These are phyloP conservation scores for Neopestalotiopsis clavispora DNA, from an alignment of 2,329 filamentous ascomycete species.

Conservation along the genomic window DNA sequence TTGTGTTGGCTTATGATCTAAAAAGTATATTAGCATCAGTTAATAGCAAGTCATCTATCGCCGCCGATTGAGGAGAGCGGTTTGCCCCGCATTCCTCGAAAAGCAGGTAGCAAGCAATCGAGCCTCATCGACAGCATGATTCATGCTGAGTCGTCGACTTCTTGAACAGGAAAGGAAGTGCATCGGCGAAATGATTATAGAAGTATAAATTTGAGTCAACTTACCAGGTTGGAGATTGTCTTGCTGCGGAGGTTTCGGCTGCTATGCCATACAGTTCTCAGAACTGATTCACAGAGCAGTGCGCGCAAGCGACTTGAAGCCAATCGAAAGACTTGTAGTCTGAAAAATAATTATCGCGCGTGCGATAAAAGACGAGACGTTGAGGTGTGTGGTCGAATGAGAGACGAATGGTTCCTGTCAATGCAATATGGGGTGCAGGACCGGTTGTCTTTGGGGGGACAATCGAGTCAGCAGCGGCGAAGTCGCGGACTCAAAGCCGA, in stretches of 20 bases:
- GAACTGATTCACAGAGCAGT: not conserved
- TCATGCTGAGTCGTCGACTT: not conserved
- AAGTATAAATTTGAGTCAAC: constrained; percentile 2
- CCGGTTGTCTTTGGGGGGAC: not conserved
- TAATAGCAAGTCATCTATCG: not conserved
- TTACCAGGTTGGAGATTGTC: not conserved
- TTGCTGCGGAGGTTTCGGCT: not conserved
- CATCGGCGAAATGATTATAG: not conserved
- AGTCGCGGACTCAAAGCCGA: not conserved
- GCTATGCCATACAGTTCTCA: constrained; percentile 1
- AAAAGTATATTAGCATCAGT: not conserved
- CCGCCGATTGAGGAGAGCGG: constrained; percentile 23
- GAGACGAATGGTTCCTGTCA: not conserved
- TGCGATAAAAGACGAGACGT: not conserved
- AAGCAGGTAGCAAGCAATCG: constrained; percentile 17
- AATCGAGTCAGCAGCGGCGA: not conserved
- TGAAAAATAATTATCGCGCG: not conserved
- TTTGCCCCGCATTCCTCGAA: constrained; percentile 32
- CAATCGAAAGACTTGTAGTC: not conserved
- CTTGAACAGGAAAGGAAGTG: not conserved
- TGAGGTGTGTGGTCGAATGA: not conserved
- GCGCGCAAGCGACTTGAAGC: not conserved
- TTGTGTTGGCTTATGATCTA: not conserved
- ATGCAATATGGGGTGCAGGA: not conserved
- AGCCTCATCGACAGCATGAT: not conserved